A percentile compares a stretch with the other conserved stretches of the same genome.
These are phyloP conservation scores for Jaapia argillacea DNA, from an alignment of 768 basidiomycete species.

Conservation along the genomic window DNA sequence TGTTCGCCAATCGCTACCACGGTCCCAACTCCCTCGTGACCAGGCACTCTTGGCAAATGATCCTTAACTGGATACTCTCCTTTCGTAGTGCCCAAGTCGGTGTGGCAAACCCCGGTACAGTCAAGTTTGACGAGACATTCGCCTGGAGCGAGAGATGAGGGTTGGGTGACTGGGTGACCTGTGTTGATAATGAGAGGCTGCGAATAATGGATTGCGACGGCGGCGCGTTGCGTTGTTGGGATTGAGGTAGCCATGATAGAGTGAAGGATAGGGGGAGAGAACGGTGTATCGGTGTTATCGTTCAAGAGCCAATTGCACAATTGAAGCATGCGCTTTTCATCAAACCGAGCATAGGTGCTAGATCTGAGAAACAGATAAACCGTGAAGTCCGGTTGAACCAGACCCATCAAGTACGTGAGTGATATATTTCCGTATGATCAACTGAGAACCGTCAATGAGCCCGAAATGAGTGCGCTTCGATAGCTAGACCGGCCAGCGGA, in stretches of 20 bases:
- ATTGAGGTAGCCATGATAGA: background rate
- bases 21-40: conserved; percentile 37
- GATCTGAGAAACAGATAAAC: too few relatives aligned
- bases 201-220: conserved; percentile 12
- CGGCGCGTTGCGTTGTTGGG: conserved; percentile 17
- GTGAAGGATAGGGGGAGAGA: background rate
- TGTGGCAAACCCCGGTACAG: conserved; percentile 33
- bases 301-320: too few relatives aligned
- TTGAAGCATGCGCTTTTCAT: too few relatives aligned
- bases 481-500: too few relatives aligned
- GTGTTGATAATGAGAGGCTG: conserved; percentile 3
- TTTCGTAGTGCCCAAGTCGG: conserved; percentile 27
- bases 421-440: too few relatives aligned
- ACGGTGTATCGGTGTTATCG: too few relatives aligned
- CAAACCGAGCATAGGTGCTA: too few relatives aligned
- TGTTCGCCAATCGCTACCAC: conserved; percentile 33
- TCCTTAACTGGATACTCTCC: conserved; percentile 23
- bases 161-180: conserved; percentile 2
- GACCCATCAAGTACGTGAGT: too few relatives aligned
- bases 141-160: conserved; percentile 10
- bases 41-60: conserved; percentile 25
- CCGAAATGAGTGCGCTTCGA: too few relatives aligned
- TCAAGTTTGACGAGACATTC: conserved; percentile 30
- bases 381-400: too few relatives aligned
- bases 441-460: too few relatives aligned